phyloP scores from a whole-genome alignment of 1,139 yeast genomes.

The Pichia sp. region DNA sequence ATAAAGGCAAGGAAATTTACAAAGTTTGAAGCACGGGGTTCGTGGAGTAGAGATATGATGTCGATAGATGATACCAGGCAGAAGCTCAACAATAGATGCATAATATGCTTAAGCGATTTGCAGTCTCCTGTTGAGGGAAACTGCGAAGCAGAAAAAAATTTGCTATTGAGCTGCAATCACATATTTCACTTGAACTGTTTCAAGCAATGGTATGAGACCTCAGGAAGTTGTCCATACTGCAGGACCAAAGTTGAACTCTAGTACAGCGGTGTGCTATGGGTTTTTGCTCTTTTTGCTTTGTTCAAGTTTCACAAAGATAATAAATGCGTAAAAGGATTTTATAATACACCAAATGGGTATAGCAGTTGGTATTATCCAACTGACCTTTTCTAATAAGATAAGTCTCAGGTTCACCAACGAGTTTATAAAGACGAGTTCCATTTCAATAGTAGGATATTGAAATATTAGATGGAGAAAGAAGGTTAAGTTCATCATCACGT shows the following conservation, averaged over 20 bases:
- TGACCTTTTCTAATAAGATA: no score
- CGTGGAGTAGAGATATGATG: constrained; percentile 6
- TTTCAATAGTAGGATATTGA: no score
- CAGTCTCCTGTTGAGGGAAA: neutral
- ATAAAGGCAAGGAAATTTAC: constrained; percentile 26
- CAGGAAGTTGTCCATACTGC: constrained; percentile 48
- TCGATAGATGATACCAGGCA: neutral
- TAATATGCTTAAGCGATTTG: constrained; percentile 27
- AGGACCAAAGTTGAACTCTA: constrained; percentile 27
- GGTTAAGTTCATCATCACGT: no score
- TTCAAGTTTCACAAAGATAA: neutral
- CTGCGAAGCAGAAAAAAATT: neutral
- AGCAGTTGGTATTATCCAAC: no score
- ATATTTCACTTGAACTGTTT: constrained; percentile 46
- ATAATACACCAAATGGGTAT: no score
- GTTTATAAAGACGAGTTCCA: no score
- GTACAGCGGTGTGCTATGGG: neutral
- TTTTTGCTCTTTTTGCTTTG: neutral
- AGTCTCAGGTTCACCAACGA: no score
- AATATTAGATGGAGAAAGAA: no score
- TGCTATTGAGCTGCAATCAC: constrained; percentile 40
- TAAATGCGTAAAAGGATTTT: neutral
- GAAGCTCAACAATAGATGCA: constrained; percentile 23
- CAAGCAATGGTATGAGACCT: constrained; percentile 43
- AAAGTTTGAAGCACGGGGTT: constrained; percentile 19